These are phyloP conservation scores for Fibroporia radiculosa DNA, from an alignment of 768 basidiomycete species.

Conservation along the genomic window DNA sequence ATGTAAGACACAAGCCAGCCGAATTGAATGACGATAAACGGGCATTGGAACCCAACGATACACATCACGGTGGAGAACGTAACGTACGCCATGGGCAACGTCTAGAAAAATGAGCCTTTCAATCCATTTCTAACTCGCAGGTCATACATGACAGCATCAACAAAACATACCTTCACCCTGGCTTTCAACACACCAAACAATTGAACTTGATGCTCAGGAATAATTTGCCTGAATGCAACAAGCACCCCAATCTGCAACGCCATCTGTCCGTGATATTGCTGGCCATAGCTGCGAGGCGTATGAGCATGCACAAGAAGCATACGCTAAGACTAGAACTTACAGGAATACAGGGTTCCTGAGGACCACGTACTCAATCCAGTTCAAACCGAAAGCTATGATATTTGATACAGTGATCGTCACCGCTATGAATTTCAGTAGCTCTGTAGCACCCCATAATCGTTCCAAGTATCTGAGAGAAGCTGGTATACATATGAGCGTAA, in stretches of 20 bases:
- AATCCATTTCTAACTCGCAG: no score
- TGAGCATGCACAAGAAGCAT: constrained; percentile 6
- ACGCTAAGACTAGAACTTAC: constrained; percentile 38
- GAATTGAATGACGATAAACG: constrained; percentile 93
- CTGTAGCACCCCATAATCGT: constrained; percentile 85
- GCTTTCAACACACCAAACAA: constrained; percentile 76
- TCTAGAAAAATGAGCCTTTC: constrained; percentile 43
- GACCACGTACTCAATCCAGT: constrained; percentile 77
- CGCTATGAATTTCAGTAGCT: constrained; percentile 79
- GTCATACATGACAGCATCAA: background rate
- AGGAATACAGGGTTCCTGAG: constrained; percentile 71
- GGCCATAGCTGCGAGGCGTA: constrained; percentile 56
- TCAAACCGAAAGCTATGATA: constrained; percentile 80
- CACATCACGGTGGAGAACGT: constrained; percentile 83
- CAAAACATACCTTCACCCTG: constrained; percentile 71
- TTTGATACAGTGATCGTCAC: constrained; percentile 78
- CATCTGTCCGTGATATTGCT: constrained; percentile 89
- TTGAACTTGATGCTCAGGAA: constrained; percentile 97
- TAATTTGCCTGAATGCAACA: constrained; percentile 95
- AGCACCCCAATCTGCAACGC: constrained; percentile 82
- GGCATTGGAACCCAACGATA: constrained; percentile 77
- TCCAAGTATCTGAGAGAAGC: constrained; percentile 87
- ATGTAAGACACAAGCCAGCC: constrained; percentile 98
- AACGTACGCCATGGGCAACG: constrained; percentile 90
- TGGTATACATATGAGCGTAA: constrained; percentile 71